phyloP scores from a whole-genome alignment of 805 yeast genomes.

The Barnettozyma botsteinii region DNA sequence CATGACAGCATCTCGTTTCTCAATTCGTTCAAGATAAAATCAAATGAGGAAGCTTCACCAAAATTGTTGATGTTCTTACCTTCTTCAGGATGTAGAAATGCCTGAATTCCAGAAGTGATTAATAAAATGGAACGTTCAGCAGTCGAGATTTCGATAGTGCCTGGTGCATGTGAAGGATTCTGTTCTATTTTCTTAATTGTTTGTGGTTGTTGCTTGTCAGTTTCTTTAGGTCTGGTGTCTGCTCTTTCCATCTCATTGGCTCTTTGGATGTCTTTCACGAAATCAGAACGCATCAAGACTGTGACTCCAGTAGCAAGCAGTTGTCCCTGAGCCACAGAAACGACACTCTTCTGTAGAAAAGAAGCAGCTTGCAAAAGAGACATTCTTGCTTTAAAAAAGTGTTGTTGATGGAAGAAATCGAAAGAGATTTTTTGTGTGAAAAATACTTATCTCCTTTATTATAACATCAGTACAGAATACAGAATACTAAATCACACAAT shows the following conservation, averaged over 20 bases:
- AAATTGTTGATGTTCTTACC: slow-evolving; percentile 72
- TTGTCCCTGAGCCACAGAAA: too few species aligned
- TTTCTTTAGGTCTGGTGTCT: not conserved
- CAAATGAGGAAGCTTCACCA: slow-evolving; percentile 87
- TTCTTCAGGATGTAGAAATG: slow-evolving; percentile 69
- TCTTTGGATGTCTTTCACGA: slow-evolving; percentile 41
- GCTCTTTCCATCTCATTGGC: slow-evolving; percentile 52
- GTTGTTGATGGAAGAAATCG: too few species aligned
- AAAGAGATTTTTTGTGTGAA: too few species aligned
- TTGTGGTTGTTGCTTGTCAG: slow-evolving; percentile 1
- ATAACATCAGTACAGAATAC: too few species aligned
- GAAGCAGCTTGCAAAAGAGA: slow-evolving; percentile 15
- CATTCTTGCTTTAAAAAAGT: too few species aligned
- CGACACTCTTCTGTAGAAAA: too few species aligned
- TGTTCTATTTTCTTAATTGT: slow-evolving; percentile 19
- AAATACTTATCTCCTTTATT: too few species aligned
- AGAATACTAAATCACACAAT: too few species aligned
- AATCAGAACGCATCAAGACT: too few species aligned
- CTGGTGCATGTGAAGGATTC: slow-evolving; percentile 40
- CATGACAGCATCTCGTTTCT: slow-evolving; percentile 72
- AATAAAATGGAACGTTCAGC: slow-evolving; percentile 62
- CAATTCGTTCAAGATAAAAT: slow-evolving; percentile 54
- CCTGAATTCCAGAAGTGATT: slow-evolving; percentile 69
- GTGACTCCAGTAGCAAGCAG: too few species aligned
- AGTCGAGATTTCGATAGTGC: slow-evolving; percentile 68